Conservation (phyloP, 2,329 filamentous ascomycete species). For the Stachybotrys chartarum region DNA sequence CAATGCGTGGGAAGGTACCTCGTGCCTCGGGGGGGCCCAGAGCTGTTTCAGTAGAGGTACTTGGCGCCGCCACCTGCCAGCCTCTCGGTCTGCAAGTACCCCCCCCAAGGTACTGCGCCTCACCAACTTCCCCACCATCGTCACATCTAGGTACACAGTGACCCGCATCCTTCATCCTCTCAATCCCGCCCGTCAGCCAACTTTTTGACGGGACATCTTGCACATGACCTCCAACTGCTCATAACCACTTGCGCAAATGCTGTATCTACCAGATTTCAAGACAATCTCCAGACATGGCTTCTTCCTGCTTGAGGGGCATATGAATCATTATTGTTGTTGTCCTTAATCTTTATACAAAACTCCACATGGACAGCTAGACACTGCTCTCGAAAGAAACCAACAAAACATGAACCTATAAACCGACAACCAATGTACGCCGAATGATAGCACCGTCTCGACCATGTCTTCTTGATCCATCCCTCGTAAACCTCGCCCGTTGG, state of each 20-base stretch:
- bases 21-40: background rate
- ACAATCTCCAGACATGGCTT: background rate
- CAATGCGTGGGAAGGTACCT: background rate
- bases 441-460: constrained; percentile 1
- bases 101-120: background rate
- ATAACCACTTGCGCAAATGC: no score
- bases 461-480: constrained; percentile 1
- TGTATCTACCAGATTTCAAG: background rate
- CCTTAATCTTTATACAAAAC: background rate
- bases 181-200: no score
- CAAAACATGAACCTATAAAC: background rate
- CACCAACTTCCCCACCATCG: background rate
- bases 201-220: no score
- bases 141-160: no score
- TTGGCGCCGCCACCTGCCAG: background rate
- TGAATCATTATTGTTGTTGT: background rate
- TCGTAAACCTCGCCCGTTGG: background rate
- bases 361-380: background rate
- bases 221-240: no score
- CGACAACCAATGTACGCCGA: background rate
- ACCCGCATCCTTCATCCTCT: no score
- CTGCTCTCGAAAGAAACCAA: background rate
- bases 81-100: no score
- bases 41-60: no score
- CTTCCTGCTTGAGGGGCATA: background rate